phyloP scores from a whole-genome alignment of 2,329 filamentous ascomycete species.

The Cladosporium sp. region DNA sequence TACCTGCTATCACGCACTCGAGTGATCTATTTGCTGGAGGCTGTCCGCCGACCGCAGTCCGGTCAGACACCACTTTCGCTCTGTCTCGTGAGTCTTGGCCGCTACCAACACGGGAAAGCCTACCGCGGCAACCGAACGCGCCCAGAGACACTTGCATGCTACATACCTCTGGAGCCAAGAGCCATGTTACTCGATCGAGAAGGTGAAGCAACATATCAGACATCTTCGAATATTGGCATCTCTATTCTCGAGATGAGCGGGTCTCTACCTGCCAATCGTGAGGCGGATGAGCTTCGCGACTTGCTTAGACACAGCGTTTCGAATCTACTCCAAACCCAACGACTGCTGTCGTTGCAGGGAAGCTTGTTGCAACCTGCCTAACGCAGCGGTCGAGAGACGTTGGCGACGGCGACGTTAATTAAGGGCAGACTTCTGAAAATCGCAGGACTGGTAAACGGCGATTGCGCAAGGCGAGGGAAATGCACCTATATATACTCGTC shows the following conservation, averaged over 20 bases:
- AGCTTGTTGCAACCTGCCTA: not conserved
- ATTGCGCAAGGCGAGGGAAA: too few species aligned
- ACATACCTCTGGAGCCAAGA: slow-evolving; percentile 4
- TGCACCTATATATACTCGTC: not conserved
- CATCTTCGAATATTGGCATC: not conserved
- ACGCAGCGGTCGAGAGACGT: not conserved
- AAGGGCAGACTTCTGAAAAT: too few species aligned
- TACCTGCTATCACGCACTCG: too few species aligned
- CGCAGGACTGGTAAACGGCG: too few species aligned
- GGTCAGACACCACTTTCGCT: too few species aligned
- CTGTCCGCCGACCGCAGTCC: too few species aligned
- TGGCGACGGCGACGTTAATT: too few species aligned
- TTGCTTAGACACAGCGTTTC: too few species aligned
- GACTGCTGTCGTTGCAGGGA: not conserved
- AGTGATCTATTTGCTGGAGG: too few species aligned
- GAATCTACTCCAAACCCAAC: not conserved
- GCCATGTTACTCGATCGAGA: slow-evolving; percentile 3
- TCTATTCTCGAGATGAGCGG: too few species aligned
- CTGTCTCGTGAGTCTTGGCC: not conserved
- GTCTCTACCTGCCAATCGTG: too few species aligned
- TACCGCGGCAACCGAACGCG: not conserved
- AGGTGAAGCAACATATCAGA: not conserved
- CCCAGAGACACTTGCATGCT: slow-evolving; percentile 5
- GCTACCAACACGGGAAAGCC: not conserved
- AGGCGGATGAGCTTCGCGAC: too few species aligned